Base-by-base conservation (phyloP, 805 yeast genomes). In the Torulaspora maleeae region DNA sequence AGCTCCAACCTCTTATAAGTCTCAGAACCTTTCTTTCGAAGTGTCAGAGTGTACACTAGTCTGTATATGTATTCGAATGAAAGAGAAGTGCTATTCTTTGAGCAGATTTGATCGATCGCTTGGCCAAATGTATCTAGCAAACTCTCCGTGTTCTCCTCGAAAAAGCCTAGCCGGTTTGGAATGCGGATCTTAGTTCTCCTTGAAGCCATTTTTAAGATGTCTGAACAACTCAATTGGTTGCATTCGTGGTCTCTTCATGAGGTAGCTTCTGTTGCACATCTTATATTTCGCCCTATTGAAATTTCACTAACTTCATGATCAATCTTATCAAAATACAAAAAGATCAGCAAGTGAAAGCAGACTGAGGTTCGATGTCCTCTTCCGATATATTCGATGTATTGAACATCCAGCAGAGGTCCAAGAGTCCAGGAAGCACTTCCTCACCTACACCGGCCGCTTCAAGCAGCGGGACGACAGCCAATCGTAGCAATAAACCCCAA, bases 51-150 rank as follows among this genome's bases (percentile, higher is more conserved):
- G 61, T 89, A 89, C 0, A 95, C 86, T 20, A 80, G 79, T 42
- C 95, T 69, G 62, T 90, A 90, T 0, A 89, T 71, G 53, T 82
- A 86, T 56, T 89, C 96, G 59, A 86, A 89, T 1, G 93, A 84
- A 22, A 89, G 68, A 45, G 77, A 75, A 3, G 86, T 77, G 6
- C 89, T 89, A 57, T 84, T 79, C 54, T 85, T 80, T 34, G 74
- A 71, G 57, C 81, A 84, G 44, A 90, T 89, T 54, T 83, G 84
- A 12, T 60, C 66, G 28, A 89, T 82, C 16, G 96, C 95, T 30
- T 74, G 70, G 6, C 82, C 66, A 16, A 89, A 68, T 0, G 77
- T 69, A 1, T 59, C 57, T 95, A 96, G 88, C 0, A 84, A 72
- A 41, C 77, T 74, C 13, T 79, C 82, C 50, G 82, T 83, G 53